Conservation (phyloP, 2,329 filamentous ascomycete species). For the Fusarium verrucosum region DNA sequence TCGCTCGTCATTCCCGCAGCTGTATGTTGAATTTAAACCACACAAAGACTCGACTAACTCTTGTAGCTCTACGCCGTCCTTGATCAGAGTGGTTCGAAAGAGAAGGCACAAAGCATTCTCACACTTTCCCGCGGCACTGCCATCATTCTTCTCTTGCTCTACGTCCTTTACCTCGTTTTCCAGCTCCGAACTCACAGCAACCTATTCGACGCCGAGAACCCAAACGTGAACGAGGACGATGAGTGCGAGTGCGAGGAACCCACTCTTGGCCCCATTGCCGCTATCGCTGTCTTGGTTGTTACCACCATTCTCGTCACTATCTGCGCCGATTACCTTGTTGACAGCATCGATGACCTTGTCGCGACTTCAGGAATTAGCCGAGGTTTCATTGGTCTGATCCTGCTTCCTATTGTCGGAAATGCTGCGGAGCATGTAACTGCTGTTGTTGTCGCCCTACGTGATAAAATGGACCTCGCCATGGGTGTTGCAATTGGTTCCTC, state of each 20-base stretch:
- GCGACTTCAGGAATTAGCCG: constrained; percentile 76
- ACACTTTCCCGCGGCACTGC: constrained; percentile 79
- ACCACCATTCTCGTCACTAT: constrained; percentile 76
- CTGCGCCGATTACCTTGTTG: constrained; percentile 81
- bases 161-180: constrained; percentile 80
- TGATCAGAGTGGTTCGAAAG: constrained; percentile 53
- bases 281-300: constrained; percentile 71
- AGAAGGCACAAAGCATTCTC: constrained; percentile 67
- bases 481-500: constrained; percentile 84
- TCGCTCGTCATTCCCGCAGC: constrained; percentile 83
- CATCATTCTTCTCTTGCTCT: constrained; percentile 77
- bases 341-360: constrained; percentile 78
- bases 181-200: constrained; percentile 79
- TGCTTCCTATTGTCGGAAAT: constrained; percentile 83
- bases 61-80: constrained; percentile 72
- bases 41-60: constrained; percentile 25
- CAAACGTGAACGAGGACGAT: constrained; percentile 53
- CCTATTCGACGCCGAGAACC: constrained; percentile 70
- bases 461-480: constrained; percentile 80
- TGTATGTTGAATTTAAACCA: constrained; percentile 49
- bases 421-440: constrained; percentile 85
- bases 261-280: constrained; percentile 70
- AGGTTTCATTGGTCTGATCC: constrained; percentile 81
- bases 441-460: constrained; percentile 78
- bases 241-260: constrained; percentile 56